These are phyloP conservation scores for Wickerhamiella vanderwaltii DNA, from an alignment of 805 yeast genomes.

Conservation along the genomic window DNA sequence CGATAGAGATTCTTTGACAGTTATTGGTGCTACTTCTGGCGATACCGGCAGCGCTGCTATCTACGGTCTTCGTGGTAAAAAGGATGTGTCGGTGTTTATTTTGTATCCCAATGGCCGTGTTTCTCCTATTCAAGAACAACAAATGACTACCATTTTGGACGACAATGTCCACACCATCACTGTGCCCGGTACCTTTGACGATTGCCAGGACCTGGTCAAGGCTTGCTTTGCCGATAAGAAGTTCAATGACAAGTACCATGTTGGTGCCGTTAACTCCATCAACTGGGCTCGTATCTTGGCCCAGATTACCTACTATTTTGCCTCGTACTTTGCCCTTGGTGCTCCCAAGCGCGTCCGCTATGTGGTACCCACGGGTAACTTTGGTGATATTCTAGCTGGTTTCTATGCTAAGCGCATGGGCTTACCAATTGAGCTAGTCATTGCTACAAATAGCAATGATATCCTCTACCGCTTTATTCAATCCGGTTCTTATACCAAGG, in stretches of 20 bases:
- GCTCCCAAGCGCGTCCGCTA: constrained; percentile 41
- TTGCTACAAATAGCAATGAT: constrained; percentile 94
- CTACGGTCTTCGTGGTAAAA: constrained; percentile 91
- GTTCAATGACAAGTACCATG: constrained; percentile 80
- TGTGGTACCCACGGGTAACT: constrained; percentile 96
- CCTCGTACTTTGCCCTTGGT: constrained; percentile 65
- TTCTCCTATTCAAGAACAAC: constrained; percentile 95
- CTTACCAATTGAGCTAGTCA: constrained; percentile 74
- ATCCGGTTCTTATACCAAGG: constrained; percentile 74
- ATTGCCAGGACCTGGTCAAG: constrained; percentile 94
- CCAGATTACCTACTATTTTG: constrained; percentile 93
- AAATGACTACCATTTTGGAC: constrained; percentile 95
- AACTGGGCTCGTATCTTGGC: constrained; percentile 99
- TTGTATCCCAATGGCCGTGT: constrained; percentile 95
- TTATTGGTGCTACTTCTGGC: constrained; percentile 98
- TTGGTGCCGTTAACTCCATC: constrained; percentile 96
- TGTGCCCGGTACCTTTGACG: constrained; percentile 93
- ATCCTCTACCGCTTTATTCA: constrained; percentile 86
- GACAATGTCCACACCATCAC: constrained; percentile 88
- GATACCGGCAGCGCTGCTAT: constrained; percentile 99
- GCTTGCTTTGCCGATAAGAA: constrained; percentile 79
- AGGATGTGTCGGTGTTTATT: constrained; percentile 95
- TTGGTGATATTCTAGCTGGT: constrained; percentile 96
- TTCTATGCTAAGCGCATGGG: constrained; percentile 94
- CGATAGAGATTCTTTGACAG: constrained; percentile 49